phyloP scores from a whole-genome alignment of 305 asterid genomes.

The Fraxinus nigra region DNA sequence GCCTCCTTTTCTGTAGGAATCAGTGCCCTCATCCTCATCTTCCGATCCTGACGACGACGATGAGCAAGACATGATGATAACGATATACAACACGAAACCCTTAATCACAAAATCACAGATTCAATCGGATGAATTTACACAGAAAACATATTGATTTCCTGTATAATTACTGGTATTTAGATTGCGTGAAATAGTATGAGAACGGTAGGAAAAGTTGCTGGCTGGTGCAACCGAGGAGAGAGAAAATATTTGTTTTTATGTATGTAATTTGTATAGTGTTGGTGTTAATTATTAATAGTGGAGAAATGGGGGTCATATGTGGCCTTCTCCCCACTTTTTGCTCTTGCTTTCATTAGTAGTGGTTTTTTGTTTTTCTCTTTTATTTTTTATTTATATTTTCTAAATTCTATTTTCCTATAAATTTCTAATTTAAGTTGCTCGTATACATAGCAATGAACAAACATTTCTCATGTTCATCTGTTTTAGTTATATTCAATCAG shows the following conservation, averaged over 20 bases:
- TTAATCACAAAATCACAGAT: not conserved
- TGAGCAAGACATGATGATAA: constrained; percentile 57
- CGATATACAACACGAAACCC: constrained; percentile 17
- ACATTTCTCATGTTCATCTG: no score
- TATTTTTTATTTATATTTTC: not conserved
- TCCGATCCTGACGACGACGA: constrained; percentile 97
- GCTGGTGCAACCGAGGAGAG: constrained; percentile 26
- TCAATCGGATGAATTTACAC: not conserved
- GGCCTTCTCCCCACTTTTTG: constrained; percentile 71
- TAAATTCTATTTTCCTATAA: not conserved
- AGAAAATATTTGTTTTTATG: constrained; percentile 6
- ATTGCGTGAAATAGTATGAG: not conserved
- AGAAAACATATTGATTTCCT: not conserved
- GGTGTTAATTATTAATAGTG: constrained; percentile 30
- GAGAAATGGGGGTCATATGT: constrained; percentile 40
- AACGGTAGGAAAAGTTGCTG: constrained; percentile 32
- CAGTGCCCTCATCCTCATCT: constrained; percentile 90
- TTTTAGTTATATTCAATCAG: no score
- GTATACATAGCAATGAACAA: not conserved
- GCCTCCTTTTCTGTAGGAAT: constrained; percentile 93
- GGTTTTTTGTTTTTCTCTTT: not conserved
- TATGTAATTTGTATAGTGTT: constrained; percentile 5
- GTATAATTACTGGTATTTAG: not conserved
- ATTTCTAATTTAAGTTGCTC: not conserved
- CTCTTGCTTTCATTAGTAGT: constrained; percentile 30